Conservation (phyloP, 2,329 filamentous ascomycete genomes). For the Diaporthe velutina region DNA sequence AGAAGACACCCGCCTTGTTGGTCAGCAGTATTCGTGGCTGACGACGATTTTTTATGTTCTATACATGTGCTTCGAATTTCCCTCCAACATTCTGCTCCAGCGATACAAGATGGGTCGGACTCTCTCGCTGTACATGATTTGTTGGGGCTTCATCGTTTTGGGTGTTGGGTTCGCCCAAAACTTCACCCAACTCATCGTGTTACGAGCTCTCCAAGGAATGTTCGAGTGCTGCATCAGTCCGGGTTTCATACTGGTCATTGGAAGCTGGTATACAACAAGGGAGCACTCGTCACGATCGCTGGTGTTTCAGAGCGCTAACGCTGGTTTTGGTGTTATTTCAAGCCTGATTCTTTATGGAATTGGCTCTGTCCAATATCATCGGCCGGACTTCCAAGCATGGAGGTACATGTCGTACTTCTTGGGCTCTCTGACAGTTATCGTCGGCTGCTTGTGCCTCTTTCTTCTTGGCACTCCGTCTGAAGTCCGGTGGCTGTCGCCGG, state of each 20-base stretch:
- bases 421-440: slow-evolving; percentile 50
- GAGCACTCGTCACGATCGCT: slow-evolving; percentile 53
- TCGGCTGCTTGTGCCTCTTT: slow-evolving; percentile 50
- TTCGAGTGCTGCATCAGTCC: slow-evolving; percentile 56
- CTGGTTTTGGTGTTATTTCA: slow-evolving; percentile 53
- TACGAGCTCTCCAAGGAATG: slow-evolving; percentile 53
- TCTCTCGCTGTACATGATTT: slow-evolving; percentile 47
- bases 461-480: slow-evolving; percentile 54
- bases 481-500: slow-evolving; percentile 51
- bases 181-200: slow-evolving; percentile 51
- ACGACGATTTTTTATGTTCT: slow-evolving; percentile 53
- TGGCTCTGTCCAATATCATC: slow-evolving; percentile 46
- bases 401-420: slow-evolving; percentile 55
- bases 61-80: slow-evolving; percentile 50
- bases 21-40: slow-evolving; percentile 45
- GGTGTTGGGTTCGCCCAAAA: slow-evolving; percentile 53
- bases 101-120: slow-evolving; percentile 44
- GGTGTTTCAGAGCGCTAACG: slow-evolving; percentile 54
- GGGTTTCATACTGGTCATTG: slow-evolving; percentile 54
- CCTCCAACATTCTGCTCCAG: slow-evolving; percentile 48
- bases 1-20: slow-evolving; percentile 45
- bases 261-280: slow-evolving; percentile 53
- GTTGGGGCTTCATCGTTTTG: slow-evolving; percentile 51
- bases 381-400: slow-evolving; percentile 51
- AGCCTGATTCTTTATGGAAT: slow-evolving; percentile 53